Conservation (phyloP, 2,329 filamentous ascomycete genomes). For the Albifimbria verrucaria region DNA sequence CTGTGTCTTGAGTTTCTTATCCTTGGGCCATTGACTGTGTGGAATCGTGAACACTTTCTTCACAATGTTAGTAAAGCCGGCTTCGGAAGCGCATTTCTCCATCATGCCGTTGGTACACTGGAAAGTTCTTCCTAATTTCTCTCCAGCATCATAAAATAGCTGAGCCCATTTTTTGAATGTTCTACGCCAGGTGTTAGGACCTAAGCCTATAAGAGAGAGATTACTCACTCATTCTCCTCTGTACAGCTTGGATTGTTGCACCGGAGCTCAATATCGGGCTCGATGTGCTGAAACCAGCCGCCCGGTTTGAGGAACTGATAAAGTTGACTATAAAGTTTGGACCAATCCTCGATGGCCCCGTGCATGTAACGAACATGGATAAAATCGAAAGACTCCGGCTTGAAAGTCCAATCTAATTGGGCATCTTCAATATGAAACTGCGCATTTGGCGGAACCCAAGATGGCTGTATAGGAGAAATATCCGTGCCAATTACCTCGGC, state of each 20-base stretch:
- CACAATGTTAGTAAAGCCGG: conserved; percentile 30
- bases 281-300: background rate
- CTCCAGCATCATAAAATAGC: conserved; percentile 22
- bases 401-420: conserved; percentile 36
- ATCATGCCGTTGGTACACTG: conserved; percentile 16
- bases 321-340: background rate
- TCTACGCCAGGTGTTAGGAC: no score
- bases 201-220: no score
- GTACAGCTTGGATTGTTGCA: no score
- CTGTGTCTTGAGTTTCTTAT: conserved; percentile 38
- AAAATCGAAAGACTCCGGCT: conserved; percentile 14
- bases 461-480: background rate
- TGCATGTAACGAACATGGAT: conserved; percentile 21
- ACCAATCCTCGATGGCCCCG: conserved; percentile 22
- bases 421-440: conserved; percentile 27
- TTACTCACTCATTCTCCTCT: no score
- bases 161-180: conserved; percentile 17
- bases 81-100: conserved; percentile 16
- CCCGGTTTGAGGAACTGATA: background rate
- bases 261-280: background rate
- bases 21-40: conserved; percentile 38
- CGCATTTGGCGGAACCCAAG: conserved; percentile 22
- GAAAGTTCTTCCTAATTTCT: conserved; percentile 21
- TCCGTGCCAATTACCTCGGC: background rate
- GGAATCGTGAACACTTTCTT: conserved; percentile 34